Base-by-base conservation (phyloP, 192 early-diverging fungal species). In the Coemansia sp. region DNA sequence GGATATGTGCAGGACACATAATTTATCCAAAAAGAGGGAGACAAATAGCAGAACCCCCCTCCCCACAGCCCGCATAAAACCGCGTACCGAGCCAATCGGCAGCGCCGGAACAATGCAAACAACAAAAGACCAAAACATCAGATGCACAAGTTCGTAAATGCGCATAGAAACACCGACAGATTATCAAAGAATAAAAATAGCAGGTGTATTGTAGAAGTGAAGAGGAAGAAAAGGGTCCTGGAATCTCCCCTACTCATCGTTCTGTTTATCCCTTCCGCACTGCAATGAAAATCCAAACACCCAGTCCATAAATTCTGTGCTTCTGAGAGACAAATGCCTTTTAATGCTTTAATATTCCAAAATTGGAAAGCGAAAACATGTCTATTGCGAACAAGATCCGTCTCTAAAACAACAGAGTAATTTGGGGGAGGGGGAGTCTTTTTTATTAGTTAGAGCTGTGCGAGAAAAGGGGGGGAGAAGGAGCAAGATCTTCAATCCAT, bases 201-300 rank as follows among this genome's bases (percentile, higher is more conserved):
- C 30, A 30, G 30, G 30, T 20, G 7, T 21, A 49, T 49, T 23
- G 6, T 26, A 12, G 8, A 30, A 30, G 51, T 7, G 26, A 15
- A 53, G 23, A 1, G 11, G 24, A 21, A 53, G 38, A 53, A 53
- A 53, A 53, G 51, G 51, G 51, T 53, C 51, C 24, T 20, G 46
- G 18, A 49, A 30, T 30, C 30, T 30, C 30, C 3, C 30, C 30
- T 30, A 1, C 30, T 30, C 51, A 14, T 11, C 51, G 26, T 63
- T 26, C 39, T 63, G 26, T 49, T 46, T 14, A n/a, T 21, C 16
- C 30, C 46, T n/a, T 20, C 16, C 24, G 24, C 51, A 26, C 51
- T 53, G 51, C 51, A 53, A 53, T 53, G 51, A 53, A 53, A 53
- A 53, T 53, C 51, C 24, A 53, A 53, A 53, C 51, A 53, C 7